phyloP scores from a whole-genome alignment of 176 grass and related monocot species.

The Avena eriantha region DNA sequence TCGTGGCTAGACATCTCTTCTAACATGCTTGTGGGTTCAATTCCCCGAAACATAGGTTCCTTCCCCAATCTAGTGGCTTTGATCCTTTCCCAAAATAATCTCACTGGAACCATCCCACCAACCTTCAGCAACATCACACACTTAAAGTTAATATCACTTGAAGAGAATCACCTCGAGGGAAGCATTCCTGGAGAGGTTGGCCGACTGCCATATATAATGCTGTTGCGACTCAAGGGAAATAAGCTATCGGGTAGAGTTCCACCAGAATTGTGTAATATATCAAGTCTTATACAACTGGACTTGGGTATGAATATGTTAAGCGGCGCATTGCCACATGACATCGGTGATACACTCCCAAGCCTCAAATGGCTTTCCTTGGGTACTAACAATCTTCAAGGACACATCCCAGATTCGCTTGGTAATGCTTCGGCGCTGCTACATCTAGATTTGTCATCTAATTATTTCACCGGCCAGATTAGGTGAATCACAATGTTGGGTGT shows the following conservation, averaged over 20 bases:
- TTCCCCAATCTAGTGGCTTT: not conserved
- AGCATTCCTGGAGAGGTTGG: not conserved
- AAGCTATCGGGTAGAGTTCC: not conserved
- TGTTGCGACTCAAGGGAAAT: not conserved
- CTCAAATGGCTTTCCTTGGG: too few species aligned
- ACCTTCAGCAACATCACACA: not conserved
- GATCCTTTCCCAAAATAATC: not conserved
- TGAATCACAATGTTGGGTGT: too few species aligned
- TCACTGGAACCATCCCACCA: not conserved
- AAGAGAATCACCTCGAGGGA: not conserved
- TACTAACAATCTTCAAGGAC: slow-evolving; percentile 4
- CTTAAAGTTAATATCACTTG: not conserved
- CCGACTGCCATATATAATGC: not conserved
- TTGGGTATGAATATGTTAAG: not conserved
- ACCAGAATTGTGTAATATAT: not conserved
- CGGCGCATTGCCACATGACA: not conserved
- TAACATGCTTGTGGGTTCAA: not conserved
- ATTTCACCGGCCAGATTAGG: slow-evolving; percentile 6
- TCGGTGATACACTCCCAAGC: not conserved
- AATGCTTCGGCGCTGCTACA: not conserved
- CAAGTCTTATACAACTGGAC: not conserved
- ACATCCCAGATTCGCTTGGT: slow-evolving; percentile 35
- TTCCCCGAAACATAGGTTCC: not conserved
- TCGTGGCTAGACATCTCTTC: rapidly evolving
- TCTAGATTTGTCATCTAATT: slow-evolving; percentile 26